phyloP scores from a whole-genome alignment of 202 grass and related monocot species.

The Cymbopogon flexuosus region DNA sequence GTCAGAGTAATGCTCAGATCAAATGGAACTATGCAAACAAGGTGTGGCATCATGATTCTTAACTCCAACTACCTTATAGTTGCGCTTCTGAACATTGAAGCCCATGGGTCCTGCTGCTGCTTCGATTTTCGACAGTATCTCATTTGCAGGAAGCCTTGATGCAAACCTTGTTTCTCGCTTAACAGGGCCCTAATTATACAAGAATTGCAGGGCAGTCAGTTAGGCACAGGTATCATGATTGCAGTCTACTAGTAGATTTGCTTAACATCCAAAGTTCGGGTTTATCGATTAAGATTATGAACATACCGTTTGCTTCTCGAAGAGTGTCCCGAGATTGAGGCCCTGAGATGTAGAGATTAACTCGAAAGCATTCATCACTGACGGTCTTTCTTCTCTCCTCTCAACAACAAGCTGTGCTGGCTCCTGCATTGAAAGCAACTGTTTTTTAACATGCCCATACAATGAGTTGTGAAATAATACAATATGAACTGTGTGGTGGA shows the following conservation, averaged over 20 bases:
- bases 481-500: not conserved
- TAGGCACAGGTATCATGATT: not conserved
- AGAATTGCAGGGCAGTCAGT: not conserved
- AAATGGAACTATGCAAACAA: not conserved
- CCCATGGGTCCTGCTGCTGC: conserved; percentile 76
- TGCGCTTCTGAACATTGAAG: conserved; percentile 79
- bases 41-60: not conserved
- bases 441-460: conserved; percentile 34
- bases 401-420: conserved; percentile 76
- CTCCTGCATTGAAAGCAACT: conserved; percentile 43
- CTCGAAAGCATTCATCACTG: conserved; percentile 90
- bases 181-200: conserved; percentile 43
- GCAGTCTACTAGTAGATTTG: not conserved
- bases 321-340: conserved; percentile 86
- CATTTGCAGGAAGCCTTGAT: conserved; percentile 83
- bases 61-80: conserved; percentile 61
- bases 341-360: conserved; percentile 97
- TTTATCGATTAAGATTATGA: not conserved
- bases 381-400: conserved; percentile 68
- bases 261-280: not conserved
- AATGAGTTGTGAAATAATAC: not conserved
- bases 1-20: conserved; percentile 5
- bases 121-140: conserved; percentile 94
- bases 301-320: conserved; percentile 84
- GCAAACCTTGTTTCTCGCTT: conserved; percentile 88